Evolutionary conservation across 2,329 filamentous ascomycete species (phyloP), one percentile per base, ranked within the genome.

Genomic region (Hymenoscyphus repandus): DNA sequence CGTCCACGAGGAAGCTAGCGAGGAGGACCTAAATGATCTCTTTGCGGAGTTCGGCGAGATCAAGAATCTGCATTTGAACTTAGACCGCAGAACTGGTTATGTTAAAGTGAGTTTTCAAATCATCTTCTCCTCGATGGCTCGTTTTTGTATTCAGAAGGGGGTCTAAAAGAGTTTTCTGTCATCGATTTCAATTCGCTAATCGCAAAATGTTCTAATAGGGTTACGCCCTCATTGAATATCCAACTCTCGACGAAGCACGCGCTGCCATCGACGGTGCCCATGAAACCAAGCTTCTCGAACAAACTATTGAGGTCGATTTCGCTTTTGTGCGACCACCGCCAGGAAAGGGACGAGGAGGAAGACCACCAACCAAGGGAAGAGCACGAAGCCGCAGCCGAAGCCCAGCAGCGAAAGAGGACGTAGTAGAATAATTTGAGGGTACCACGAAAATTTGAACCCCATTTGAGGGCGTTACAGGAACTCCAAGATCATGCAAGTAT

Each of bases 31-130:
- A 50, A 86, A 86, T 63, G 89, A 93, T 68, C 78, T 83, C 68
- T 93, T 93, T 68, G 86, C 82, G 63, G 88, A 93, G 62, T 93
- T 79, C 65, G 89, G 89, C 61, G 86, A 92, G 70, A 89, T 93
- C 64, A 90, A 90, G 77, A 93, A 93, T 65, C 67, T 92, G 65
- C 88, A 93, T 65, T 70, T 93, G 66, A 93, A 93, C 66, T 73
- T 93, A 56, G 88, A 93, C 67, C 77, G 88, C 48, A 76, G 89
- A 63, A 92, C 86, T 55, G 88, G 88, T 66, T 93, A 92, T 64
- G 88, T 92, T 61, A 93, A 93, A 85, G 88, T 88, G 64, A 18
- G 18, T 17, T 17, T 15, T 15, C 18, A 10, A 13, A 17, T 32
- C 32, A 13, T 18, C 27, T 22, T 27, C 22, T 27, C 4, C 22